Base-by-base conservation (phyloP, 2,329 filamentous ascomycete genomes). In the Magnaporthales sp. region DNA sequence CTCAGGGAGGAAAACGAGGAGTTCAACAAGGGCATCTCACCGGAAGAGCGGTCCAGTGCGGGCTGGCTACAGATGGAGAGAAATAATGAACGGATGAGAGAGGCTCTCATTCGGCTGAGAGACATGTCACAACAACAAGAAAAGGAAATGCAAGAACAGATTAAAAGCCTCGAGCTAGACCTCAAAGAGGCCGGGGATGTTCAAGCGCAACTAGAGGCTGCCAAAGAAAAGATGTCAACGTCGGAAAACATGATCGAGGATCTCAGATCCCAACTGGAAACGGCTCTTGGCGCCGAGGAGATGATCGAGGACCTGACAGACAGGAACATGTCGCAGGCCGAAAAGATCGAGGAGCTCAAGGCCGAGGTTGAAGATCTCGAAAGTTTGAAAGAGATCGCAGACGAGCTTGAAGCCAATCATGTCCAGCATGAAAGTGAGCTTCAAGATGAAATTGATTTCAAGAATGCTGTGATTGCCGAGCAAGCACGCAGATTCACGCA, bases 221-320 rank as follows among this genome's bases (percentile, higher is more conserved):
- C 87, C 1, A 91, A 91, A 72, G 90, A 91, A 71, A 92, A 91
- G 74, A 79, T 97, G 11, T 77, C 86, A 4, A 85, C 90, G 66
- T 86, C 89, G 0, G 90, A 97, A 73, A 84, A 87, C 10, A 89
- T 89, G 51, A 88, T 95, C 58, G 90, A 95, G 70, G 92, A 98
- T 72, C 85, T 99, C 13, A 89, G 91, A 64, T 91, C 96, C 75
- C 95, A 97, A 76, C 85, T 99, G 2, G 93, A 99, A 72, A 91
- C 91, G 64, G 92, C 92, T 7, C 83, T 95, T 10, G 91, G 91
- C 5, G 91, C 92, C 13, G 95, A 98, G 75, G 91, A 96, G 71
- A 94, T 97, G 86, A 93, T 98, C 68, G 93, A 97, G 76, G 91
- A 96, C 69, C 84, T 99, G 54, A 92, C 91, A 0, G 91, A 95